Evolutionary conservation across 805 yeast species (phyloP), one percentile per base, ranked within the genome.

Genomic region (Scheffersomyces coipomensis): DNA sequence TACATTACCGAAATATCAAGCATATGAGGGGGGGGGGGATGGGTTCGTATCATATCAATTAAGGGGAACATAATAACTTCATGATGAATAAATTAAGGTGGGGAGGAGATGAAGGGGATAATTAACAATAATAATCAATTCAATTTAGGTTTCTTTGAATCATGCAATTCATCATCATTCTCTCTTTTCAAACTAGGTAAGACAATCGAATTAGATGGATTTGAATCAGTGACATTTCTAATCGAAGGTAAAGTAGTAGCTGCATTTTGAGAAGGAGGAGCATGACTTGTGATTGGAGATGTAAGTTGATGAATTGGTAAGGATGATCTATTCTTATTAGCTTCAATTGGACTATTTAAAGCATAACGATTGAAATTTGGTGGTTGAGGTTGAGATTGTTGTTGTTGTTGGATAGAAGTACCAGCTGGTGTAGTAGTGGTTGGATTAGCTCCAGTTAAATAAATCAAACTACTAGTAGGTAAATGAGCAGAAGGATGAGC

Each of bases 151-250:
- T 37, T 47, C 35, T 51, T 49, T 21, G 32, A 36, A 16, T 40
- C 30, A 25, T 33, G 25, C 8, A 21, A 21, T 16, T 42, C 49
- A 16, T 52, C 56, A 3, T 55, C 59, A 32, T 44, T 43, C 26
- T 55, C 61, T 21, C 60, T 47, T 41, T 55, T 56, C 23, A 55
- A 47, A 6, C 56, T 42, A 13, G 57, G 57, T 16, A 45, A 38
- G 10, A 42, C 40, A 29, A 45, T 40, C 21, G 35, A 13, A 23
- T 25, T 26, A 12, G 25, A 29, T 6, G 42, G 41, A 8, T 19
- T 33, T 10, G 42, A 23, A 11, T 30, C 30, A 6, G 39, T 26
- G 3, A 31, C 25, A 26, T 12, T 25, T 33, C 43, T 35, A 11
- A 37, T 23, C 4, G 26, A 29, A 25, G 40, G 40, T 37, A 31